These are phyloP conservation scores for Pythium sukuiense DNA, from an alignment of 352 stramenopile genomes.

Conservation along the genomic window DNA sequence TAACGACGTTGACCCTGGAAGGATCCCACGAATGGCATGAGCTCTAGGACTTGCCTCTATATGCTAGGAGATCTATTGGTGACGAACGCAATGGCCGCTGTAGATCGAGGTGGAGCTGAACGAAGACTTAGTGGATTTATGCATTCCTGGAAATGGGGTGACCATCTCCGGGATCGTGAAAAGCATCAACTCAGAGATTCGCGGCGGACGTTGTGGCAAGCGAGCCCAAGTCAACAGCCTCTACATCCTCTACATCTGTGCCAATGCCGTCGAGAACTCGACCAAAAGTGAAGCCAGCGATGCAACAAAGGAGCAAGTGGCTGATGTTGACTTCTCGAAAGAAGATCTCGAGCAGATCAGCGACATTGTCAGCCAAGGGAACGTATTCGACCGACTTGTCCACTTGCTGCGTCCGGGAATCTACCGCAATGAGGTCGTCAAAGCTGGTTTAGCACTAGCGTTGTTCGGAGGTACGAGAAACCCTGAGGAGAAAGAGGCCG, in stretches of 20 bases:
- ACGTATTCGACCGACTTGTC: slow-evolving; percentile 91
- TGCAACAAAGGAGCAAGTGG: slow-evolving; percentile 30
- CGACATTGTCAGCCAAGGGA: slow-evolving; percentile 73
- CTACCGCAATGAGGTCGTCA: slow-evolving; percentile 95
- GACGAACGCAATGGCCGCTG: background rate
- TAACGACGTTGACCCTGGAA: slow-evolving; percentile 66
- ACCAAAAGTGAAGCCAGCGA: slow-evolving; percentile 33
- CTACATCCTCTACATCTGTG: slow-evolving; percentile 91
- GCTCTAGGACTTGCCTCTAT: background rate
- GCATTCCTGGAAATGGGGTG: slow-evolving; percentile 91
- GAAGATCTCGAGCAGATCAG: slow-evolving; percentile 86
- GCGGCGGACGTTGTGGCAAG: slow-evolving; percentile 78
- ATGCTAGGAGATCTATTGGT: background rate
- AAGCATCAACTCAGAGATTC: slow-evolving; percentile 87
- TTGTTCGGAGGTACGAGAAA: slow-evolving; percentile 88
- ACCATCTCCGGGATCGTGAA: slow-evolving; percentile 89
- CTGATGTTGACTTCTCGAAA: slow-evolving; percentile 58
- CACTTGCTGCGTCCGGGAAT: slow-evolving; percentile 93
- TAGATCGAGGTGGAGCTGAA: slow-evolving; percentile 65
- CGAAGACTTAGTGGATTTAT: slow-evolving; percentile 90
- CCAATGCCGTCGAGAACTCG: slow-evolving; percentile 70
- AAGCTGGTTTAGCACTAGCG: slow-evolving; percentile 90
- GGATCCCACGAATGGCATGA: slow-evolving; percentile 61
- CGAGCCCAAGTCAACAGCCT: slow-evolving; percentile 76
- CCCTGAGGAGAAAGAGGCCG: slow-evolving; percentile 31